Evolutionary conservation across 805 yeast species (phyloP).

Genomic region (Wickerhamiella dianesei): DNA sequence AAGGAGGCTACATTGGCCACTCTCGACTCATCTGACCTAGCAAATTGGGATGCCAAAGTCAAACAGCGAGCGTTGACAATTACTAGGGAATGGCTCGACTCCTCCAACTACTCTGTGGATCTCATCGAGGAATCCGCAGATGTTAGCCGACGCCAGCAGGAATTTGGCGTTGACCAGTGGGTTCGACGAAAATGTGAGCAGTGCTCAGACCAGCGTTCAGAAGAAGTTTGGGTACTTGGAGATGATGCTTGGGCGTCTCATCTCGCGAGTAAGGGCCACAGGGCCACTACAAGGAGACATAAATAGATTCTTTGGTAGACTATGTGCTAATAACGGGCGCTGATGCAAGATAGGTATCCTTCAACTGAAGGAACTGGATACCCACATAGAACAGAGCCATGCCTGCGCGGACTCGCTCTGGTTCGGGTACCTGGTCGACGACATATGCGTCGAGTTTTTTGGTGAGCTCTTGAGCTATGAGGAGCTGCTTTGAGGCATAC

Average conservation of each 20-base stretch:
- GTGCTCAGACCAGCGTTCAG: conserved; percentile 42
- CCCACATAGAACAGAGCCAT: background rate
- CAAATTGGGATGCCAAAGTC: conserved; percentile 47
- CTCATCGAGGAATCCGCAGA: conserved; percentile 28
- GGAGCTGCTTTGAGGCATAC: background rate
- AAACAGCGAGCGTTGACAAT: conserved; percentile 40
- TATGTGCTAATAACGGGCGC: background rate
- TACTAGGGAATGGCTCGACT: conserved; percentile 28
- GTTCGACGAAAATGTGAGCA: conserved; percentile 52
- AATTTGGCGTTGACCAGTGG: conserved; percentile 34
- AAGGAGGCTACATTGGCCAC: conserved; percentile 35
- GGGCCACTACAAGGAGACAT: conserved; percentile 24
- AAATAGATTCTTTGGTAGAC: background rate
- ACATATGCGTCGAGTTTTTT: background rate
- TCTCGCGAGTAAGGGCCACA: conserved; percentile 53
- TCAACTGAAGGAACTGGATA: background rate
- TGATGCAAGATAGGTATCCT: background rate
- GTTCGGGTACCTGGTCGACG: background rate
- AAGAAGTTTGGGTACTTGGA: conserved; percentile 55
- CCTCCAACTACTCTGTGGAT: background rate
- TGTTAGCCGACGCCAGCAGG: conserved; percentile 21
- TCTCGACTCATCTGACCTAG: conserved; percentile 64
- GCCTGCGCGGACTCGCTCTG: background rate
- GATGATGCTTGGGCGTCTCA: conserved; percentile 59
- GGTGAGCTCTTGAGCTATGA: background rate